Evolutionary conservation across 2,329 filamentous ascomycete genomes (phyloP), one percentile per base, ranked within the genome.

Genomic region (Cladosporium sp.): DNA sequence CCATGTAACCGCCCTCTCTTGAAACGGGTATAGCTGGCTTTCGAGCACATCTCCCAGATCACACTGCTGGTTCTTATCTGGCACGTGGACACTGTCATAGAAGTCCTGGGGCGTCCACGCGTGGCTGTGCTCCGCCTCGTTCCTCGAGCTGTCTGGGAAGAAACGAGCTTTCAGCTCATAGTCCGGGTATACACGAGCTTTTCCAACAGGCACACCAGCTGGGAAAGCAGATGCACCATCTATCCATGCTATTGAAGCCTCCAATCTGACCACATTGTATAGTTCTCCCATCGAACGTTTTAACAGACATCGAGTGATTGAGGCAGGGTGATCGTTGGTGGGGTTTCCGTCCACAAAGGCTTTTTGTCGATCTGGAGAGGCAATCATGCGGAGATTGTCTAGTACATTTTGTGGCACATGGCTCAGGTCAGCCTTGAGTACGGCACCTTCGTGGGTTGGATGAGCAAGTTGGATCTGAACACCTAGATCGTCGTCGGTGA

Each of bases 1-100:
- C 91, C 91, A 94, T 57, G 87, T 82, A 2, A 93, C 81, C 1
- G 89, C 85, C 66, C 89, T 81, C 64, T 86, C 86, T 75, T 93
- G 91, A 66, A 92, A 93, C 0, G 89, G 90, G 73, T 88, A 93
- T 0, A 93, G 77, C 0, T 77, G 70, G 18, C 66, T 74, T 5
- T 74, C 70, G 1, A 77, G 69, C 4, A 75, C 63, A 25, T 67
- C 65, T 7, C 70, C 58, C 25, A 68, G 66, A 1, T 68, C 65
- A 5, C 67, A 59, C 1, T 62, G 53, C 8, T 62, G 58, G 21
- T 82, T 53, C 78, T 78, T 59, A 84, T 79, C 28, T 1, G 91
- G 88, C 1, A 88, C 83, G 71, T 88, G 84, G 1, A 90, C 88
- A 18, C 86, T 86, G 61, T 90, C 84, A 71, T 93, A 93, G 73